Base-by-base conservation (phyloP, 2,329 filamentous ascomycete species). In the Nannizziopsis barbatae region DNA sequence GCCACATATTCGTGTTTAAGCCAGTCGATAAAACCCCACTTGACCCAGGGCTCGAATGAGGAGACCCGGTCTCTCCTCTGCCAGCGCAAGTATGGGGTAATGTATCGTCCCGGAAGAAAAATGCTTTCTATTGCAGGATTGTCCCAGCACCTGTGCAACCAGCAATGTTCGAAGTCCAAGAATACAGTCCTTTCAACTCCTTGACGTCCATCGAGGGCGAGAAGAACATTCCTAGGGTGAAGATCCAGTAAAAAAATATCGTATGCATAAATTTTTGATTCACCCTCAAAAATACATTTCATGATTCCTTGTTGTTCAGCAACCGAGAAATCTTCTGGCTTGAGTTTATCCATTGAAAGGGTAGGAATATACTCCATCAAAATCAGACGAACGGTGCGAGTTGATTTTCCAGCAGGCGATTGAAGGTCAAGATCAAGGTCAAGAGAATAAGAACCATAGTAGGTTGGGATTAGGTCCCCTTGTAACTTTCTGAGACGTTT, bases 381-480 rank as follows among this genome's bases (percentile, higher is more conserved):
- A 27, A 55, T 53, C 14, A 55, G 41, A 27, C 53, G 45, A 42
- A 55, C 49, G 39, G 36, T 35, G n/a, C 53, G 51, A 27, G 47
- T 48, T 5, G 33, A 12, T 4, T 36, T 4, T 36, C 33, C 15
- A n/a, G 11, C 10, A 36, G 4, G 33, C 15, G 31, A 33, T 8
- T 5, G 14, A 15, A 22, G 14, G n/a, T 50, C 42, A 12, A 57
- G 45, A 36, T 52, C 22, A 18, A 59, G 42, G 44, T 46, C 42
- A 11, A 60, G 38, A 12, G 58, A 53, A 36, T 57, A 60, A n/a
- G 55, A 60, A 1, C 57, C 56, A 44, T 56, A 56, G 45, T 50
- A 60, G 36, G 14, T 53, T 2, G 57, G 57, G 20, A 60, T 56
- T 2, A 31, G 20, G 12, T n/a, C 14, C 1, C 57, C 54, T 40